Percentiles rank a stretch among this genome's conserved stretches.
Evolutionary conservation across 129 eudicot species (phyloP).

Genomic region (Lactuca saligna): DNA sequence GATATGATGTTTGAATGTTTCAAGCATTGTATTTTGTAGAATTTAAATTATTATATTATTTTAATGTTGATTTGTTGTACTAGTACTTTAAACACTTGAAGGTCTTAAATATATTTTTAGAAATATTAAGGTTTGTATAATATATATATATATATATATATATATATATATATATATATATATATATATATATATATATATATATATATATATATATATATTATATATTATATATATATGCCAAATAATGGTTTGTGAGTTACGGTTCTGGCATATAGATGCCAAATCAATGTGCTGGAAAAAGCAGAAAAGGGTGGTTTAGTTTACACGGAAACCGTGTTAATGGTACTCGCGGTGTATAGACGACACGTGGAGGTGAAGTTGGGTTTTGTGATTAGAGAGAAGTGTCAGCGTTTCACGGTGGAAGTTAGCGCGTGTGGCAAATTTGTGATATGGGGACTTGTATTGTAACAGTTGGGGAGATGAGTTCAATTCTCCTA

Average conservation of each 20-base stretch:
- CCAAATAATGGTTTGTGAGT: neutral
- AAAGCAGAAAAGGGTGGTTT: slow-evolving; percentile 30
- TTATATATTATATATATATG: too few species aligned
- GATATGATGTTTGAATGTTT: too few species aligned
- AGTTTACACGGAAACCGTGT: neutral
- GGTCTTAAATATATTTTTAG: too few species aligned
- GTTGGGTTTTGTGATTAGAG: neutral
- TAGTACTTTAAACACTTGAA: too few species aligned
- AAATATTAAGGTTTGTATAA: too few species aligned
- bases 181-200: too few species aligned
- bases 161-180: too few species aligned
- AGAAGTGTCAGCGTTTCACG: neutral
- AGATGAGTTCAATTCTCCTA: slow-evolving; percentile 1
- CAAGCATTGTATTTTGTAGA: too few species aligned
- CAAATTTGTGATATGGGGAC: neutral
- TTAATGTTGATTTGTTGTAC: too few species aligned
- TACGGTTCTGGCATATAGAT: neutral
- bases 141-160: too few species aligned
- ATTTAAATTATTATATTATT: too few species aligned
- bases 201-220: too few species aligned
- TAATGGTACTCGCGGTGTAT: neutral
- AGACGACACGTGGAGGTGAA: neutral
- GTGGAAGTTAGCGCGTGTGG: slow-evolving; percentile 2
- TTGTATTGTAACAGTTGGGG: slow-evolving; percentile 32
- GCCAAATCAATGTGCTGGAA: slow-evolving; percentile 30